Conservation (phyloP, 169 alveolate species). For the Eimeria mitis region DNA sequence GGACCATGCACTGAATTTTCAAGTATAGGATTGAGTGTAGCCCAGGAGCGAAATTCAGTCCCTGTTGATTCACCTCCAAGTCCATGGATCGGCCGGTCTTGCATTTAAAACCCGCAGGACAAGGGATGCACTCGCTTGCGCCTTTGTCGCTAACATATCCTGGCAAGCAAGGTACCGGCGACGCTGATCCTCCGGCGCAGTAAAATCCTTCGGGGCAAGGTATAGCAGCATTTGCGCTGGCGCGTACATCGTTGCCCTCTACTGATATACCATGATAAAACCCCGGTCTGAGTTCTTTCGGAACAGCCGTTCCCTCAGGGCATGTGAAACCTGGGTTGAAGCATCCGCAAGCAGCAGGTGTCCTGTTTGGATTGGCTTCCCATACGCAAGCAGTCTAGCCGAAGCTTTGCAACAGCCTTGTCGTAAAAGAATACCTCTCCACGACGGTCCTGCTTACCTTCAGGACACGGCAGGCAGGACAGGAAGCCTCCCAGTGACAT, state of each 20-base stretch:
- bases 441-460: constrained; percentile 6
- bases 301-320: constrained; percentile 64
- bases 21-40: neutral
- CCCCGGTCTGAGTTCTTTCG: constrained; percentile 41
- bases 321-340: constrained; percentile 20
- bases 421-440: neutral
- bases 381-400: neutral
- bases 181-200: constrained; percentile 51
- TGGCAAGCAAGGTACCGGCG: constrained; percentile 62
- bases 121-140: constrained; percentile 48
- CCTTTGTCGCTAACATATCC: constrained; percentile 49
- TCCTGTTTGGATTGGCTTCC: neutral
- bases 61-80: constrained; percentile 27
- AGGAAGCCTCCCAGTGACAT: constrained; percentile 61
- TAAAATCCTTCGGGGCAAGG: constrained; percentile 75
- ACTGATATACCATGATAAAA: constrained; percentile 3
- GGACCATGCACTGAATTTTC: neutral
- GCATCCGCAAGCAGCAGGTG: neutral
- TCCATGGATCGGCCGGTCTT: constrained; percentile 34
- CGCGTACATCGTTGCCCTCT: neutral
- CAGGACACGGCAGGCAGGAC: constrained; percentile 42
- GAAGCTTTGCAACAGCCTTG: neutral
- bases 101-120: constrained; percentile 35
- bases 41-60: neutral
- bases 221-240: neutral